These are phyloP conservation scores for Phytophthora melonis DNA, from an alignment of 352 stramenopile species.

Conservation along the genomic window DNA sequence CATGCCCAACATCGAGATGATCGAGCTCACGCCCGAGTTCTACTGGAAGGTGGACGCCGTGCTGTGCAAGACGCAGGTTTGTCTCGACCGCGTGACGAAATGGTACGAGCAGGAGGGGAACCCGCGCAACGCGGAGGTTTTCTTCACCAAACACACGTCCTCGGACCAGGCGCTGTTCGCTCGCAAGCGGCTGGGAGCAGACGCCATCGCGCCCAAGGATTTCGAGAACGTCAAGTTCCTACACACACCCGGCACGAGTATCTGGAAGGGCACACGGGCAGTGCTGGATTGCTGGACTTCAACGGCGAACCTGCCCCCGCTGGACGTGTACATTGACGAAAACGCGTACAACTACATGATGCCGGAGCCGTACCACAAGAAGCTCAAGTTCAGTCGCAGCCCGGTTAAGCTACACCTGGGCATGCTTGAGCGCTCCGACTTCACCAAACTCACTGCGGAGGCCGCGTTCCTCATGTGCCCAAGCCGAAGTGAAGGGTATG, in stretches of 20 bases:
- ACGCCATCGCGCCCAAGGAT: slow-evolving; percentile 38
- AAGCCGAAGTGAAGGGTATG: slow-evolving; percentile 71
- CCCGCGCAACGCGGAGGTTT: slow-evolving; percentile 50
- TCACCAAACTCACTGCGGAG: slow-evolving; percentile 54
- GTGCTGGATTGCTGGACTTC: slow-evolving; percentile 63
- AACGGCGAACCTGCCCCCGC: slow-evolving; percentile 41
- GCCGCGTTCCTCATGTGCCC: slow-evolving; percentile 60
- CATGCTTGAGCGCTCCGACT: slow-evolving; percentile 37
- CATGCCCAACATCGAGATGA: slow-evolving; percentile 71
- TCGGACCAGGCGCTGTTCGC: slow-evolving; percentile 54
- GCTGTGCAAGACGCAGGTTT: slow-evolving; percentile 60
- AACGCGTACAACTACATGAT: slow-evolving; percentile 41
- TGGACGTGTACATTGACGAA: slow-evolving; percentile 57
- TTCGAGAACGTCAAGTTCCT: slow-evolving; percentile 47
- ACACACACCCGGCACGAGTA: slow-evolving; percentile 48
- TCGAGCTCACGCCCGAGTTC: slow-evolving; percentile 46
- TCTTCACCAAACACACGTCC: slow-evolving; percentile 74
- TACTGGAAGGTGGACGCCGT: slow-evolving; percentile 56
- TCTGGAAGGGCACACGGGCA: slow-evolving; percentile 57
- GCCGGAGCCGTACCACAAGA: slow-evolving; percentile 18
- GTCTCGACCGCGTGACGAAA: slow-evolving; percentile 45
- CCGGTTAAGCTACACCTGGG: slow-evolving; percentile 28
- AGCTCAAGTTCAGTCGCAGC: slow-evolving; percentile 33
- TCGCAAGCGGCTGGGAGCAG: slow-evolving; percentile 28
- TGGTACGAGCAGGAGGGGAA: slow-evolving; percentile 75